Evolutionary conservation across 108 stramenopile species (phyloP).

Genomic region (Chaetoceros tenuissimus): DNA sequence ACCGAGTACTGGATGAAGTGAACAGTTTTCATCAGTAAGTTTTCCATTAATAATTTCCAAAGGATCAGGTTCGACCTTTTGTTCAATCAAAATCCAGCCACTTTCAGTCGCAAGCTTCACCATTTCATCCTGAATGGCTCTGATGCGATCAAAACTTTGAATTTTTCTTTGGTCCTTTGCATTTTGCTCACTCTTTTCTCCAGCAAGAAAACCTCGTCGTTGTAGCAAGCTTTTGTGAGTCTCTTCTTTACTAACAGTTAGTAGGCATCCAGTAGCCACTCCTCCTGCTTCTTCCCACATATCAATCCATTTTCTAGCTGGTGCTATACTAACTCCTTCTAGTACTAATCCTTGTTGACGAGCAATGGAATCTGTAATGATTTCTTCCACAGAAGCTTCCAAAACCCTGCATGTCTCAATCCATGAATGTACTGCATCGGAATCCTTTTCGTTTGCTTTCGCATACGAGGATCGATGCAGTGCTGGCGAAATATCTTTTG

Average conservation of each 20-base stretch:
- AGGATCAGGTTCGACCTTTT: constrained; percentile 40
- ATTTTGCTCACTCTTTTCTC: constrained; percentile 19
- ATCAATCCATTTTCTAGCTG: constrained; percentile 30
- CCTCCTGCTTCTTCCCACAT: constrained; percentile 41
- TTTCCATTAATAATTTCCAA: constrained; percentile 32
- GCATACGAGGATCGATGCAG: constrained; percentile 57
- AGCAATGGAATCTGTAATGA: constrained; percentile 51
- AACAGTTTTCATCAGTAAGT: not conserved
- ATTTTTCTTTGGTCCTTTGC: constrained; percentile 35
- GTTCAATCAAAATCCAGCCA: constrained; percentile 53
- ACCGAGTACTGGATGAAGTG: too few relatives aligned
- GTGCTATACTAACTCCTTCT: constrained; percentile 51
- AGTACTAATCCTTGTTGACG: constrained; percentile 44
- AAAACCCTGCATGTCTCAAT: constrained; percentile 51
- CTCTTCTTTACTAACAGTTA: constrained; percentile 39
- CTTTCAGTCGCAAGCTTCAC: constrained; percentile 33
- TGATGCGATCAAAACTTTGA: constrained; percentile 36
- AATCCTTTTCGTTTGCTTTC: constrained; percentile 28
- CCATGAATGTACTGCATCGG: constrained; percentile 54
- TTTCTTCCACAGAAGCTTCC: constrained; percentile 26
- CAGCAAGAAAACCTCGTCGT: constrained; percentile 40
- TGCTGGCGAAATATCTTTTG: constrained; percentile 39
- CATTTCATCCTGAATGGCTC: constrained; percentile 64
- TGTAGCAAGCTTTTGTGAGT: constrained; percentile 38
- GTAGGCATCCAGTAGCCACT: constrained; percentile 35